phyloP scores from a whole-genome alignment of 2,329 filamentous ascomycete species.

The Colletotrichum costaricense region DNA sequence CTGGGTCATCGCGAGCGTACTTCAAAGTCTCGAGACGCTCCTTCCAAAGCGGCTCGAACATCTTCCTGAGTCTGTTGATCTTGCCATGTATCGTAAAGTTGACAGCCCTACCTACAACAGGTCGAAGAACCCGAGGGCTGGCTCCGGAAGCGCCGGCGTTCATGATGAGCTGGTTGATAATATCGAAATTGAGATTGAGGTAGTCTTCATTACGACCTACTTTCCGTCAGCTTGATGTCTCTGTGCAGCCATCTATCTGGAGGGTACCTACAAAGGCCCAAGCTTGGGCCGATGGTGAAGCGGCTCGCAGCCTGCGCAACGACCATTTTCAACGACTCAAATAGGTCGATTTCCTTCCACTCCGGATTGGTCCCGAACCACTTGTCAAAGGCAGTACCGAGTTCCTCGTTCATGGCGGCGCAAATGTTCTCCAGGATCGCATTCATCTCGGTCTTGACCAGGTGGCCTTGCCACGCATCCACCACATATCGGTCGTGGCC shows the following conservation, averaged over 20 bases:
- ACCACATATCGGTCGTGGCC: conserved; percentile 46
- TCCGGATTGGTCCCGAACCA: conserved; percentile 46
- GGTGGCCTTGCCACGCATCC: conserved; percentile 49
- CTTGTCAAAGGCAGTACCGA: conserved; percentile 47
- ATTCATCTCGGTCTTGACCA: conserved; percentile 51
- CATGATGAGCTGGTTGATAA: conserved; percentile 46
- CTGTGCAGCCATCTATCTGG: too few species aligned
- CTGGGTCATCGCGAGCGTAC: conserved; percentile 23
- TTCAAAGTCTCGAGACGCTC: conserved; percentile 41
- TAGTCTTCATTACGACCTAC: conserved; percentile 49
- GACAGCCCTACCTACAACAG: conserved; percentile 44
- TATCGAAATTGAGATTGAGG: conserved; percentile 41
- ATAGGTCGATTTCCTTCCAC: conserved; percentile 49
- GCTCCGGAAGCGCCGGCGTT: conserved; percentile 46
- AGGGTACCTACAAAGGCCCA: conserved; percentile 41
- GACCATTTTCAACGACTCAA: conserved; percentile 41
- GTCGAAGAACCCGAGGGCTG: conserved; percentile 45
- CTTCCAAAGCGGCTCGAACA: conserved; percentile 40
- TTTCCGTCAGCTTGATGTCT: background rate
- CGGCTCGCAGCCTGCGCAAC: conserved; percentile 45
- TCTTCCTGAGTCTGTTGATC: conserved; percentile 42
- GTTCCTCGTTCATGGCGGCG: conserved; percentile 48
- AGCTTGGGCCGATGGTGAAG: conserved; percentile 44
- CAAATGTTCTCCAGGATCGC: conserved; percentile 47
- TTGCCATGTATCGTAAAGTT: conserved; percentile 38